Base-by-base conservation (phyloP, 768 basidiomycete species). In the Fomitopsis pulvina region DNA sequence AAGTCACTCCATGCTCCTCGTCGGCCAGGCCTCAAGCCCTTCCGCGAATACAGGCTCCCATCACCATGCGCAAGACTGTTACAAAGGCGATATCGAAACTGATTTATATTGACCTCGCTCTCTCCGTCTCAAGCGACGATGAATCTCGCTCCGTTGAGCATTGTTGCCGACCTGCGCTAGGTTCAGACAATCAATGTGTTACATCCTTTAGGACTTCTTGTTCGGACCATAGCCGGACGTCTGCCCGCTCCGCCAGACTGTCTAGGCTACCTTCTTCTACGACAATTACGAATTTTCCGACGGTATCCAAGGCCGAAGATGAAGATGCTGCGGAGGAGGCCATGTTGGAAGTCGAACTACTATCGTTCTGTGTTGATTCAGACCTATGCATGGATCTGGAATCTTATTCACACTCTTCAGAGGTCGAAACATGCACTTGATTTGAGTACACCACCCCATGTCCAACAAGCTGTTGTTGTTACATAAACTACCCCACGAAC, bases 331-430 rank as follows among this genome's bases (percentile, higher is more conserved):
- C 52, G 24, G 54, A 58, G 20, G 57, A 58, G 48, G 27, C 38
- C 22, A 50, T 54, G 50, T 40, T 58, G 34, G 57, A 55, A n/a
- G n/a, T n/a, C n/a, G 51, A 47, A 26, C 16, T 58, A 54, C 52
- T 58, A 16, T 51, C 48, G 40, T 40, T 50, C 32, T 11, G 12
- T 4, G 32, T 46, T 14, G n/a, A 24, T 41, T 55, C 57, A 10
- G 57, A 58, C n/a, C n/a, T n/a, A n/a, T n/a, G n/a, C 52, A 55
- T 58, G 59, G 57, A 58, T 37, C 24, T 44, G 3, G 18, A 29
- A 16, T 44, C 43, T 11, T 24, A 44, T 7, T 28, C 41, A 12
- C 20, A 41, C 24, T 41, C 5, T n/a, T n/a, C 12, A 21, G 41
- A 41, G 21, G 25, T 41, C 20, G 41, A 21, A n/a, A n/a, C n/a